Conservation (phyloP, 768 basidiomycete genomes). For the Panus rudis region DNA sequence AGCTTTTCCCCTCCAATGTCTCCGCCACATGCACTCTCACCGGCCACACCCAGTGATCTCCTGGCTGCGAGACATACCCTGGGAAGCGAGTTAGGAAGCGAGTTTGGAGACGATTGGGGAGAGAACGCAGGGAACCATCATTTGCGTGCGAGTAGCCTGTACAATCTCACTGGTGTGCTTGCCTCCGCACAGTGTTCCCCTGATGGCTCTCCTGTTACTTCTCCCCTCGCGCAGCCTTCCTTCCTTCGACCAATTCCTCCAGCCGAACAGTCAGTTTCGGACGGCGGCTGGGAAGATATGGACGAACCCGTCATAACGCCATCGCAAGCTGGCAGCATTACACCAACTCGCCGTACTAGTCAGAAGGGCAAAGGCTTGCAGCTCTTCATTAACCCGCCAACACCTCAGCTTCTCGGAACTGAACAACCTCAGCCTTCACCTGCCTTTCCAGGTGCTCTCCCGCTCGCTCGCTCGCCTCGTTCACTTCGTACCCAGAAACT, state of each 20-base stretch:
- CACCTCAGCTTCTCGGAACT: too few relatives aligned
- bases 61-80: conserved; percentile 31
- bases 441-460: neutral
- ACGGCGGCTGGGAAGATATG: conserved; percentile 3
- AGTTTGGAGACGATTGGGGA: conserved; percentile 41
- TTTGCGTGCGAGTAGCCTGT: conserved; percentile 49
- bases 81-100: conserved; percentile 52
- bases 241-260: conserved; percentile 2
- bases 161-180: conserved; percentile 31
- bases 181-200: conserved; percentile 16
- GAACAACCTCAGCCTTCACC: neutral
- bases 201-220: conserved; percentile 8
- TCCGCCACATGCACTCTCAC: neutral
- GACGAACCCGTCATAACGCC: neutral
- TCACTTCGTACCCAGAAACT: conserved; percentile 24
- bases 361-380: conserved; percentile 8
- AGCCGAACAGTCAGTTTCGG: neutral
- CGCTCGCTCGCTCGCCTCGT: too few relatives aligned
- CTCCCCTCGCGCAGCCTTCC: conserved; percentile 1
- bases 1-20: neutral
- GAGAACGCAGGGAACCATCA: conserved; percentile 33
- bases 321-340: neutral
- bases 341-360: neutral
- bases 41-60: neutral
- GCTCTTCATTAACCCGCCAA: conserved; percentile 21